phyloP scores from a whole-genome alignment of 495 filamentous ascomycete genomes.

The Lepidopterella palustris region DNA sequence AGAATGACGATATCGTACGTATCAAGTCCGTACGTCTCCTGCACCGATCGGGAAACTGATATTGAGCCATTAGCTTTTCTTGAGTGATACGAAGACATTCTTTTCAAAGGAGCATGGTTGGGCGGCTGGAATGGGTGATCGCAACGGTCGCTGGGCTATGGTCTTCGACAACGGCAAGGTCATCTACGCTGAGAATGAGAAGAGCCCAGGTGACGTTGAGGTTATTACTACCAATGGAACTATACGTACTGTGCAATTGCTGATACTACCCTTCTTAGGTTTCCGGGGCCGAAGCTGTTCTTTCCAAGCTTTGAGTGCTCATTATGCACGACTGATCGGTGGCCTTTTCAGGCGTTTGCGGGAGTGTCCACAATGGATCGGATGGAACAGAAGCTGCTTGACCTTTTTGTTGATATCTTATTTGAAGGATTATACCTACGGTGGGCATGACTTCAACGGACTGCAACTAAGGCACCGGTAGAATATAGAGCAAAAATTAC shows the following conservation, averaged over 20 bases:
- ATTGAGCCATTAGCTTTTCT: conserved; percentile 60
- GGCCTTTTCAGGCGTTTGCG: background rate
- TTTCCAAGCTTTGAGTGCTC: conserved; percentile 12
- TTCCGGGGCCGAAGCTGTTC: conserved; percentile 56
- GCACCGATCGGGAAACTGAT: background rate
- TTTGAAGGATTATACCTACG: background rate
- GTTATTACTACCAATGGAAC: conserved; percentile 39
- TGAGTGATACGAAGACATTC: conserved; percentile 65
- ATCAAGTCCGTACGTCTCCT: conserved; percentile 1
- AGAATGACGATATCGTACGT: conserved; percentile 70
- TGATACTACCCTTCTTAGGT: conserved; percentile 38
- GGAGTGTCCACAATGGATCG: background rate
- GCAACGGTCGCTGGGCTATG: conserved; percentile 77
- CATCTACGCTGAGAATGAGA: conserved; percentile 70
- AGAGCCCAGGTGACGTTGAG: conserved; percentile 60
- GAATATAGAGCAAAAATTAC: too few relatives aligned
- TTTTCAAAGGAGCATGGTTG: conserved; percentile 84
- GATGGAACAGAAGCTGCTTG: background rate
- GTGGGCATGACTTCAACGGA: background rate
- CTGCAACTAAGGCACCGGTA: too few relatives aligned
- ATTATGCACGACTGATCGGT: background rate
- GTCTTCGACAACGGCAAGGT: conserved; percentile 83
- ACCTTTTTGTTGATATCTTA: background rate
- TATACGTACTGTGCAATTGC: background rate
- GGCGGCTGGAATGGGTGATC: conserved; percentile 59